phyloP scores from a whole-genome alignment of 2,329 filamentous ascomycete genomes.

The Xylaria digitata region DNA sequence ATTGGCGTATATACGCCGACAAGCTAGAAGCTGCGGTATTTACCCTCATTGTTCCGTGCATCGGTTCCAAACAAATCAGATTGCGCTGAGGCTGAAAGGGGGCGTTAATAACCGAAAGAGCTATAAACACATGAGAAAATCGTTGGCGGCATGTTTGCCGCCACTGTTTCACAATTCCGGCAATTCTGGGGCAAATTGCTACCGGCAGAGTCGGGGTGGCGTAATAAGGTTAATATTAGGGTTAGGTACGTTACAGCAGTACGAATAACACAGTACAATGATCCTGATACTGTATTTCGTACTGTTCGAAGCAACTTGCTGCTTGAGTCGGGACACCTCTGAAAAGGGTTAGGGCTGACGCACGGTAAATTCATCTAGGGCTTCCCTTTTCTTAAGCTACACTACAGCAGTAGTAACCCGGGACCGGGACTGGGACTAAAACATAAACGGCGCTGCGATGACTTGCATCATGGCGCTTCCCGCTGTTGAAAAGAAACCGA shows the following conservation, averaged over 20 bases:
- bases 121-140: too few relatives aligned
- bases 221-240: constrained; percentile 8
- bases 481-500: constrained; percentile 15
- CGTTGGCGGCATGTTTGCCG: background rate
- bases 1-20: background rate
- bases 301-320: too few relatives aligned
- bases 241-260: background rate
- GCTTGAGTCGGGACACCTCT: background rate
- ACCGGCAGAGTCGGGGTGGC: background rate
- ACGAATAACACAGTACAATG: background rate
- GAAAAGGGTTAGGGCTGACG: constrained; percentile 5
- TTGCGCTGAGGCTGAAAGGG: constrained; percentile 16
- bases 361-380: constrained; percentile 12
- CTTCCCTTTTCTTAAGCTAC: too few relatives aligned
- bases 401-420: background rate
- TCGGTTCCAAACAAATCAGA: background rate
- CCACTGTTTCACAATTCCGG: constrained; percentile 12
- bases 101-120: background rate
- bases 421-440: background rate
- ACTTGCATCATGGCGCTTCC: constrained; percentile 17
- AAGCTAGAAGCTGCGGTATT: constrained; percentile 1
- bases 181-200: constrained; percentile 9
- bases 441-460: constrained; percentile 6
- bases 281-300: background rate
- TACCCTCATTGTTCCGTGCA: background rate